Evolutionary conservation across 1,139 yeast genomes (phyloP).

Genomic region (Nakaseomyces uthaithaninus): DNA sequence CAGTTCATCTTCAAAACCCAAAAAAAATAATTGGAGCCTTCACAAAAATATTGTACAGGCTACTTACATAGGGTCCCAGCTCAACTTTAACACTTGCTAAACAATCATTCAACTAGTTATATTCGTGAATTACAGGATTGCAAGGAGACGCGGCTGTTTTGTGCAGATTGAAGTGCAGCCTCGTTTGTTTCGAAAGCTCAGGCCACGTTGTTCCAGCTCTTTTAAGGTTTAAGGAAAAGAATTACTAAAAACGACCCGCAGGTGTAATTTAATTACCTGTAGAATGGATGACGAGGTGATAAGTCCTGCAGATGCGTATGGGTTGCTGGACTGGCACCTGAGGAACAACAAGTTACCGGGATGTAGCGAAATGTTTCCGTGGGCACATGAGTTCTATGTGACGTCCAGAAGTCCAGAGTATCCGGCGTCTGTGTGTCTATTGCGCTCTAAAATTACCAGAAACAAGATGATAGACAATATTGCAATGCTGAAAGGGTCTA

Average conservation of each 20-base stretch:
- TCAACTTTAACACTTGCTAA: too few relatives aligned
- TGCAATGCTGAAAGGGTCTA: conserved; percentile 48
- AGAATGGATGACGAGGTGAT: neutral
- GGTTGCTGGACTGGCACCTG: conserved; percentile 3
- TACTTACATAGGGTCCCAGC: too few relatives aligned
- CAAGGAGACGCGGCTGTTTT: neutral
- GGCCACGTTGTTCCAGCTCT: too few relatives aligned
- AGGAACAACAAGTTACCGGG: conserved; percentile 45
- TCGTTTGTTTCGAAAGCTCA: too few relatives aligned
- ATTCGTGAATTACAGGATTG: neutral
- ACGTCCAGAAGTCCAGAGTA: conserved; percentile 17
- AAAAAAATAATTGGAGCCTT: too few relatives aligned
- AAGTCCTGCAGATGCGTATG: neutral
- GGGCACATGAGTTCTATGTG: conserved; percentile 66
- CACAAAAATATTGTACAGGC: too few relatives aligned
- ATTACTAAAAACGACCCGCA: too few relatives aligned
- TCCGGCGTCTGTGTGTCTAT: conserved; percentile 40
- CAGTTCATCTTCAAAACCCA: too few relatives aligned
- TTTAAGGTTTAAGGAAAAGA: too few relatives aligned
- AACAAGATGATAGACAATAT: conserved; percentile 36
- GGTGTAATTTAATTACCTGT: too few relatives aligned
- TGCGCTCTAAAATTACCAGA: conserved; percentile 35
- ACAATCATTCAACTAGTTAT: too few relatives aligned
- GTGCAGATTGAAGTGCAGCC: too few relatives aligned
- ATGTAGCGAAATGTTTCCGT: conserved; percentile 69